Percentiles rank a stretch among this genome's conserved stretches.
Evolutionary conservation across 768 basidiomycete genomes (phyloP).

Genomic region (Mycena latifolia): DNA sequence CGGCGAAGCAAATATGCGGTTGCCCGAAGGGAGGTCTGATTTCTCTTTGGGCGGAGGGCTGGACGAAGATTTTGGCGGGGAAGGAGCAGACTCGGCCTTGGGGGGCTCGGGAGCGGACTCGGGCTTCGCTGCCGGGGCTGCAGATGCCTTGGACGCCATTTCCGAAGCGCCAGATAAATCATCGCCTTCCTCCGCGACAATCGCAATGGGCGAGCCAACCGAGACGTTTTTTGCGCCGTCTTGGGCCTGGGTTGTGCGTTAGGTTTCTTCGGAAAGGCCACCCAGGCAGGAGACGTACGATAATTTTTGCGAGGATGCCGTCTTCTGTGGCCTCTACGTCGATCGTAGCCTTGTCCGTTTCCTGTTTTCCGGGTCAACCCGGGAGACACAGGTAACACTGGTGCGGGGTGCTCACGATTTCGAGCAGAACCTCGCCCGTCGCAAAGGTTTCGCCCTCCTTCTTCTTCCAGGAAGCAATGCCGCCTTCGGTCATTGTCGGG

Average conservation of each 20-base stretch:
- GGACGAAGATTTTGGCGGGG: constrained; percentile 43
- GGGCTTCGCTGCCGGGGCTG: constrained; percentile 54
- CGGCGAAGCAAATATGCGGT: constrained; percentile 94
- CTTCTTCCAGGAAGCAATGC: constrained; percentile 98
- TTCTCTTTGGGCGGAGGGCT: constrained; percentile 51
- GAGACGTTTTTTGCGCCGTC: constrained; percentile 90
- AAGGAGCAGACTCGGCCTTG: constrained; percentile 49
- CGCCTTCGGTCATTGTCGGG: constrained; percentile 99
- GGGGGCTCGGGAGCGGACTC: constrained; percentile 56
- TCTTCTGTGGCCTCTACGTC: constrained; percentile 99
- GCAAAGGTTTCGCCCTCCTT: constrained; percentile 93
- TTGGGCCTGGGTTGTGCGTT: constrained; percentile 61
- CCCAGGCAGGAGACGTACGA: constrained; percentile 65
- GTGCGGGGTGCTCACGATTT: constrained; percentile 75
- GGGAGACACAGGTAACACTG: constrained; percentile 17
- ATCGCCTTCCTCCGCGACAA: constrained; percentile 95
- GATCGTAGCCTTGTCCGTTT: constrained; percentile 99
- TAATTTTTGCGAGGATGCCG: constrained; percentile 95
- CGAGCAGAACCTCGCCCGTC: constrained; percentile 94
- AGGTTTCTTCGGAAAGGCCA: constrained; percentile 10
- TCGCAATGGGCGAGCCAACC: constrained; percentile 92
- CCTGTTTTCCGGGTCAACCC: constrained; percentile 65
- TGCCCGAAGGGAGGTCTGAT: constrained; percentile 70
- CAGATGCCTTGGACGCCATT: constrained; percentile 72
- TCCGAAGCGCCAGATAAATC: constrained; percentile 87